A percentile compares a stretch with the other conserved stretches of the same genome.
Conservation (phyloP, 768 basidiomycete species). For the Heimioporus sp. region DNA sequence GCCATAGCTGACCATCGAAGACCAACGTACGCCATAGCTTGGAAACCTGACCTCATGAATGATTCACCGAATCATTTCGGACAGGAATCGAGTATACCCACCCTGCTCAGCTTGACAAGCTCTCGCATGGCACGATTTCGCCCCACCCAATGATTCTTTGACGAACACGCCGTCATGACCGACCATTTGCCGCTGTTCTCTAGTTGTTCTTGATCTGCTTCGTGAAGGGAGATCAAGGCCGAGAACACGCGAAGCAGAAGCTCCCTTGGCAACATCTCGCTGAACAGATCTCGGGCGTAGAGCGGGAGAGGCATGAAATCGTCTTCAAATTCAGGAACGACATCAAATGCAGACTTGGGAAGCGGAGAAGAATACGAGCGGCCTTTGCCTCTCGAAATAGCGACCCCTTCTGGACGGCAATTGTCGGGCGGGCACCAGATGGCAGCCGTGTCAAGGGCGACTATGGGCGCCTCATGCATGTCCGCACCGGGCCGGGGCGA, state of each 20-base stretch:
- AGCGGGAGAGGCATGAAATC: slow-evolving; percentile 49
- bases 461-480: slow-evolving; percentile 6
- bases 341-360: slow-evolving; percentile 59
- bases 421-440: slow-evolving; percentile 17
- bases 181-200: slow-evolving; percentile 56
- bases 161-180: slow-evolving; percentile 55
- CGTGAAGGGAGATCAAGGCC: slow-evolving; percentile 54
- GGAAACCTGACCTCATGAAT: slow-evolving; percentile 55
- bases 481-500: slow-evolving; percentile 13
- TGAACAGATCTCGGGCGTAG: slow-evolving; percentile 56
- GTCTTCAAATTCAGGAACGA: slow-evolving; percentile 52
- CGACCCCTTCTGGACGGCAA: slow-evolving; percentile 16
- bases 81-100: slow-evolving; percentile 39
- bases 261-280: slow-evolving; percentile 69
- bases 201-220: slow-evolving; percentile 51
- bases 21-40: slow-evolving; percentile 72
- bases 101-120: slow-evolving; percentile 75
- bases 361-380: slow-evolving; percentile 66
- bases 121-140: slow-evolving; percentile 72
- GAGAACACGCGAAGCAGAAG: slow-evolving; percentile 60
- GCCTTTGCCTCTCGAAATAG: slow-evolving; percentile 43
- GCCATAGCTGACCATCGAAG: slow-evolving; percentile 89
- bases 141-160: slow-evolving; percentile 72
- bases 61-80: slow-evolving; percentile 10
- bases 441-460: slow-evolving; percentile 3